Base-by-base conservation (phyloP, 176 grass and related monocot species). In the Pontederia paniculata region DNA sequence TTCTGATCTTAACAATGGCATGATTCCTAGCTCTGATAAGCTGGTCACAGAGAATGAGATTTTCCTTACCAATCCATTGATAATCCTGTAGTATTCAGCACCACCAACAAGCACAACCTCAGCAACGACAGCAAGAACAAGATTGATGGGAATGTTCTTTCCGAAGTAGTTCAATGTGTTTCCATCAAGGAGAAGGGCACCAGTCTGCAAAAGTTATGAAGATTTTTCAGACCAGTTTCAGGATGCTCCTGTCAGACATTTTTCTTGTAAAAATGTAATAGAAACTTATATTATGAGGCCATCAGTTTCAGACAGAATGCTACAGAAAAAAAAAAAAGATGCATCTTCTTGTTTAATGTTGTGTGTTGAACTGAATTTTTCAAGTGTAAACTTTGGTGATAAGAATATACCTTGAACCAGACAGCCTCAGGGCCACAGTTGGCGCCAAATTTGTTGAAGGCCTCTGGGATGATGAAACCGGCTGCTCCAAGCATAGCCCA, bases 131-230 rank as follows among this genome's bases (percentile, higher is more conserved):
- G 93, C 86, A 4, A 88, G 28, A 12, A 80, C 23, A 13, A 98
- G 93, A 75, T 98, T 91, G 81, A 91, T 91, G 0, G 93, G 93
- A 62, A 98, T 98, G 83, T 76, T 98, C 63, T 76, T 91, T 63
- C 93, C 93, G 55, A 98, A 91, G 77, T 98, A 98, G 83, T 66
- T 98, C 23, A 91, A 72, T 50, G 93, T 91, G 83, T 91, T 98
- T 41, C 93, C 93, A 63, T 91, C 86, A 21, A 98, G 80, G 53
- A 98, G 83, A 76, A 91, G 93, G 20, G 83, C 93, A 10, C 93
- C 93, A 8, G 86, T 91, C 93, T 91, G 80, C 67, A 76, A 37
- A 37, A 37, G 28, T 37, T 37, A 37, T 37, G 28, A 37, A 37
- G 5, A 37, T 37, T 37, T 37, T 37, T 37, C 28, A 37, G 28